A percentile compares a stretch with the other conserved stretches of the same genome.
Evolutionary conservation across 495 filamentous ascomycete genomes (phyloP).

Genomic region (Tuber calosporum): DNA sequence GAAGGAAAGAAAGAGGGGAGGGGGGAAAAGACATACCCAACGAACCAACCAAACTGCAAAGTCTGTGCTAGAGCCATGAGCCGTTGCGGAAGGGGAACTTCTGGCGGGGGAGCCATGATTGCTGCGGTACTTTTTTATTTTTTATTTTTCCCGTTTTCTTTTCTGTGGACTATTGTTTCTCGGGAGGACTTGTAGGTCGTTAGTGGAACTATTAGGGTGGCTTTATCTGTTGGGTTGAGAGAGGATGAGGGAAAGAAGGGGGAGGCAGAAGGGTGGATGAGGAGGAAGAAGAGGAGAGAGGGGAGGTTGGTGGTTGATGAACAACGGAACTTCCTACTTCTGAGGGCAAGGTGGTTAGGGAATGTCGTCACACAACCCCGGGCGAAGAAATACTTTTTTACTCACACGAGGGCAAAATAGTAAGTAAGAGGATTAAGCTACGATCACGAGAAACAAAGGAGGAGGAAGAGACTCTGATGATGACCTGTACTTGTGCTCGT

Average conservation of each 20-base stretch:
- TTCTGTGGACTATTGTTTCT: not conserved
- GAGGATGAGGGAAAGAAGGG: not conserved
- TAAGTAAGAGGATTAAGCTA: constrained; percentile 2
- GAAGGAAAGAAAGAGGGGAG: not conserved
- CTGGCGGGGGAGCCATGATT: constrained; percentile 38
- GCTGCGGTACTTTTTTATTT: constrained; percentile 1
- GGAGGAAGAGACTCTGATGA: not conserved
- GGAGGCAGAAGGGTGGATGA: constrained; percentile 1
- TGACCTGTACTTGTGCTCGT: not conserved
- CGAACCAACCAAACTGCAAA: constrained; percentile 83
- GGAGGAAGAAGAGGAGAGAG: not conserved
- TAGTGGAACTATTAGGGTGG: not conserved
- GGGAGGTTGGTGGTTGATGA: constrained; percentile 7
- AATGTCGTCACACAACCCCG: constrained; percentile 37
- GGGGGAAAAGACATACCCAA: constrained; percentile 60
- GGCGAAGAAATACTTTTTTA: constrained; percentile 5
- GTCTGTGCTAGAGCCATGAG: constrained; percentile 72
- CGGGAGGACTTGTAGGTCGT: not conserved
- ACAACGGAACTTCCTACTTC: not conserved
- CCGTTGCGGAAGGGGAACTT: constrained; percentile 59
- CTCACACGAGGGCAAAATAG: not conserved
- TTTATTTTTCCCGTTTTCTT: not conserved
- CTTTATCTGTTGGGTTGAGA: not conserved
- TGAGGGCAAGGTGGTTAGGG: constrained; percentile 8
- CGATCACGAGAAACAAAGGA: not conserved